Evolutionary conservation across 202 grass and related monocot genomes (phyloP).

Genomic region (Schoenoplectus triqueter): DNA sequence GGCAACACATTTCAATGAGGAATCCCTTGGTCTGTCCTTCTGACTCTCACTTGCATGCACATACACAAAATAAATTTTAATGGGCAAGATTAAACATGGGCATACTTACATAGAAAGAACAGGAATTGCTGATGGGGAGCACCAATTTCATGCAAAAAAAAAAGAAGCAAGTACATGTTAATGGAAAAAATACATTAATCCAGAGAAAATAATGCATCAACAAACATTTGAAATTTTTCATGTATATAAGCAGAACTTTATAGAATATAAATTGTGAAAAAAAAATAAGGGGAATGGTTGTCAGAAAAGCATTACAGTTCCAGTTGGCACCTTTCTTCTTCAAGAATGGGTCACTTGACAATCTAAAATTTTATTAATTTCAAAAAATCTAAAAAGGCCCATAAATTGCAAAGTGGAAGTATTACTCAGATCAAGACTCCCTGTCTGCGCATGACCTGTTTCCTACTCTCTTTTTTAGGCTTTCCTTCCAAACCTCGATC

Average conservation of each 20-base stretch:
- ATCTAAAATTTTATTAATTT: conserved; percentile 5
- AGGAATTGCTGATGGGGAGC: conserved; percentile 83
- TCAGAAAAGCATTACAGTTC: not conserved
- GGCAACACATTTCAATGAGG: conserved; percentile 1
- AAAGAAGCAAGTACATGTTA: not conserved
- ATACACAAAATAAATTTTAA: not conserved
- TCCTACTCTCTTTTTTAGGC: not conserved
- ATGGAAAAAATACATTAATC: not conserved
- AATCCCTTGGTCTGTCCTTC: not conserved
- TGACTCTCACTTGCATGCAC: not conserved
- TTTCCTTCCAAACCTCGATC: not conserved
- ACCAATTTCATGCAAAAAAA: conserved; percentile 57
- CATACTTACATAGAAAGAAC: conserved; percentile 94
- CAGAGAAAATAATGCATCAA: not conserved
- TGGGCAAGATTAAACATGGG: conserved; percentile 22
- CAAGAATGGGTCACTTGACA: not conserved
- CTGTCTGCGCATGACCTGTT: not conserved
- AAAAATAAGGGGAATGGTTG: not conserved
- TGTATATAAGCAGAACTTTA: not conserved
- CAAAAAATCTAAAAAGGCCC: not conserved
- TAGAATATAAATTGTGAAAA: not conserved
- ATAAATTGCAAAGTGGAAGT: not conserved
- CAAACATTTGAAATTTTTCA: conserved; percentile 1
- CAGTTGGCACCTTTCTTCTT: not conserved
- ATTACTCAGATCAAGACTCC: not conserved